These are phyloP conservation scores for Cercospora sesami DNA, from an alignment of 2,329 filamentous ascomycete species.

Conservation along the genomic window DNA sequence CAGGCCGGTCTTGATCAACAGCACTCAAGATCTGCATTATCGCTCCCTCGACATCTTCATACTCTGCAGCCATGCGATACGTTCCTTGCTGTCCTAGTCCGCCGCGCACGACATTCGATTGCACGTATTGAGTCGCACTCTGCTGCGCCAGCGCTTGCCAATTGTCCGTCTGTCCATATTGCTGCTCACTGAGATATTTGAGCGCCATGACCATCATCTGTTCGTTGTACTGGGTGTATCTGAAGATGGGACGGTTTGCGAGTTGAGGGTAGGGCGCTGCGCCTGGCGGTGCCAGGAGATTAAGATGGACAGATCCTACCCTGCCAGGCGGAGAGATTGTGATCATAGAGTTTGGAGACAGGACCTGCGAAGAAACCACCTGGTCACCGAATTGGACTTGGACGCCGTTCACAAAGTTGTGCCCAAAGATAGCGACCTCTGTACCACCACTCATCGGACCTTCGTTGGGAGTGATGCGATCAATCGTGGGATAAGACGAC, in stretches of 20 bases:
- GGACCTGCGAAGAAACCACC: slow-evolving; percentile 70
- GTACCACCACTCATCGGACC: slow-evolving; percentile 81
- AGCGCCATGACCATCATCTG: slow-evolving; percentile 59
- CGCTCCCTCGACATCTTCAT: slow-evolving; percentile 19
- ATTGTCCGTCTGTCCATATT: slow-evolving; percentile 35
- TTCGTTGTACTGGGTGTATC: slow-evolving; percentile 49
- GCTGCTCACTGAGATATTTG: slow-evolving; percentile 39
- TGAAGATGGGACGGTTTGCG: slow-evolving; percentile 47
- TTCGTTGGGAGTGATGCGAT: slow-evolving; percentile 69
- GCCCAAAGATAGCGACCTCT: slow-evolving; percentile 82
- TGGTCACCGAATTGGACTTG: slow-evolving; percentile 82
- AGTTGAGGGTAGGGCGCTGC: slow-evolving; percentile 42
- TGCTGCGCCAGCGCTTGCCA: slow-evolving; percentile 37
- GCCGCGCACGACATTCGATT: slow-evolving; percentile 21
- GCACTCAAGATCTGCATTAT: slow-evolving; percentile 17
- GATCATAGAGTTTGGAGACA: slow-evolving; percentile 74
- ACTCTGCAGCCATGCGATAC: slow-evolving; percentile 21
- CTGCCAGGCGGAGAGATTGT: slow-evolving; percentile 73
- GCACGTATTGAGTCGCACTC: slow-evolving; percentile 31
- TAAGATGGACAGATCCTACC: slow-evolving; percentile 69
- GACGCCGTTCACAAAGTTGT: slow-evolving; percentile 73
- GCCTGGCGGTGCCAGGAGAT: slow-evolving; percentile 50
- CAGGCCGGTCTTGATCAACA: slow-evolving; percentile 58
- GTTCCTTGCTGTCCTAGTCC: slow-evolving; percentile 19
- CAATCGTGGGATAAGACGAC: slow-evolving; percentile 18